Evolutionary conservation across 805 yeast genomes (phyloP).

Genomic region (Saturnispora kantuleensis): DNA sequence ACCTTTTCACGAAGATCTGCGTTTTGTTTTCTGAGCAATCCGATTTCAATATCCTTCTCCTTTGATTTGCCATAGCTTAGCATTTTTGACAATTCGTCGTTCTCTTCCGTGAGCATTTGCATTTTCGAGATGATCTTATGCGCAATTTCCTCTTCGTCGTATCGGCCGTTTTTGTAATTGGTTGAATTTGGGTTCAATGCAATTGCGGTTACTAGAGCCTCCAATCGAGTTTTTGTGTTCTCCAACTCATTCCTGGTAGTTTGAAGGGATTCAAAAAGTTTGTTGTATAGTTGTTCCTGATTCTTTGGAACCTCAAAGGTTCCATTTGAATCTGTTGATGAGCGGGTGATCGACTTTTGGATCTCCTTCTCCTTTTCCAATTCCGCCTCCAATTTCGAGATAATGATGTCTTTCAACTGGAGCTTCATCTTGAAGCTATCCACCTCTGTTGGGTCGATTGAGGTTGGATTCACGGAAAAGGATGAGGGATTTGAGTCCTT

Average conservation of each 20-base stretch:
- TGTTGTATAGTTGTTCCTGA: conserved; percentile 25
- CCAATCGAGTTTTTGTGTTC: conserved; percentile 54
- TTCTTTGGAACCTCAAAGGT: conserved; percentile 26
- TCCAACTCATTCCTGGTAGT: conserved; percentile 37
- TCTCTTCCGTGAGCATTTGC: conserved; percentile 53
- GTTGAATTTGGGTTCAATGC: conserved; percentile 39
- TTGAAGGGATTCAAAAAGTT: conserved; percentile 22
- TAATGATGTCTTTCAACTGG: conserved; percentile 44
- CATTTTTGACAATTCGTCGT: conserved; percentile 59
- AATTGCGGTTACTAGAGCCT: conserved; percentile 48
- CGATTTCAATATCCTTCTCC: conserved; percentile 59
- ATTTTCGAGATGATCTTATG: conserved; percentile 61
- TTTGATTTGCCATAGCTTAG: conserved; percentile 68
- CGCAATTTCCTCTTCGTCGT: conserved; percentile 65
- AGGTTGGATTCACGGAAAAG: conserved; percentile 5
- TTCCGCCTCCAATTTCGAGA: conserved; percentile 37
- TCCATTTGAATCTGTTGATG: conserved; percentile 10
- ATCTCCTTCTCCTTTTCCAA: conserved; percentile 32
- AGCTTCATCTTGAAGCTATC: conserved; percentile 41
- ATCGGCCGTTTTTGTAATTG: conserved; percentile 45
- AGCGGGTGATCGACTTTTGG: conserved; percentile 30
- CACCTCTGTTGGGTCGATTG: conserved; percentile 13
- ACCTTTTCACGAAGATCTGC: conserved; percentile 34
- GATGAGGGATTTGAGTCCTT: conserved; percentile 7
- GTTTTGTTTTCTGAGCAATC: conserved; percentile 44